phyloP scores from a whole-genome alignment of 2,329 filamentous ascomycete genomes.

The Fusarium penzigii region DNA sequence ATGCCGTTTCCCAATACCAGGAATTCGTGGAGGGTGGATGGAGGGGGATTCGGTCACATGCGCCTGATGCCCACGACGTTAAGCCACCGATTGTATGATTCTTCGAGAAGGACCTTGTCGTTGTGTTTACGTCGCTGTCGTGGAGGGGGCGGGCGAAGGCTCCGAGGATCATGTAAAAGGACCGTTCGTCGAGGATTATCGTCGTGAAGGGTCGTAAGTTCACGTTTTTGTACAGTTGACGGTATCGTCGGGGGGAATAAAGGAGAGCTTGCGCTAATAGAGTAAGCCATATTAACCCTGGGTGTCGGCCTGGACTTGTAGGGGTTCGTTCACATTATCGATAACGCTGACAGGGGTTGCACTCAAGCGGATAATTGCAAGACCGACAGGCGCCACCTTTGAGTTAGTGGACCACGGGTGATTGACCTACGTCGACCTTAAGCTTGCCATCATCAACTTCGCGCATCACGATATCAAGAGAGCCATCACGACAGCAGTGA shows the following conservation, averaged over 20 bases:
- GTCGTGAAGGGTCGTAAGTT: too few relatives aligned
- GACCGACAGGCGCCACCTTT: conserved; percentile 9
- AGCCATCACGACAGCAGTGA: too few relatives aligned
- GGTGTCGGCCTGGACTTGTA: conserved; percentile 11
- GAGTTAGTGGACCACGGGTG: conserved; percentile 16
- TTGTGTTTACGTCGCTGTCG: conserved; percentile 5
- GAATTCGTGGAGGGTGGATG: conserved; percentile 27
- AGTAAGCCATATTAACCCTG: conserved; percentile 25
- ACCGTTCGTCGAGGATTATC: too few relatives aligned
- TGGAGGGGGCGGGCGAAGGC: neutral
- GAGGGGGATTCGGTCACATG: conserved; percentile 30
- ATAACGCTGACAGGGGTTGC: conserved; percentile 26
- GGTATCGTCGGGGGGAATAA: conserved; percentile 28
- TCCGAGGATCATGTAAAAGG: too few relatives aligned
- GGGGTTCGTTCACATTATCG: conserved; percentile 17
- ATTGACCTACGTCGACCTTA: conserved; percentile 17
- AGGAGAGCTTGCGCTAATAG: conserved; percentile 26
- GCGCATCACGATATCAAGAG: neutral
- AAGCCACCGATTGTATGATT: conserved; percentile 23
- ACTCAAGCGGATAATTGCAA: conserved; percentile 30
- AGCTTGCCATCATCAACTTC: conserved; percentile 15
- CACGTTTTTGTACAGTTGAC: conserved; percentile 1
- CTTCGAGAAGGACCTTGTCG: conserved; percentile 6
- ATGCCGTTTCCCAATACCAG: conserved; percentile 14
- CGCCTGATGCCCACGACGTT: conserved; percentile 19